A percentile compares a stretch with the other conserved stretches of the same genome.
These are phyloP conservation scores for Apiospora phragmitis DNA, from an alignment of 2,329 filamentous ascomycete genomes.

Conservation along the genomic window DNA sequence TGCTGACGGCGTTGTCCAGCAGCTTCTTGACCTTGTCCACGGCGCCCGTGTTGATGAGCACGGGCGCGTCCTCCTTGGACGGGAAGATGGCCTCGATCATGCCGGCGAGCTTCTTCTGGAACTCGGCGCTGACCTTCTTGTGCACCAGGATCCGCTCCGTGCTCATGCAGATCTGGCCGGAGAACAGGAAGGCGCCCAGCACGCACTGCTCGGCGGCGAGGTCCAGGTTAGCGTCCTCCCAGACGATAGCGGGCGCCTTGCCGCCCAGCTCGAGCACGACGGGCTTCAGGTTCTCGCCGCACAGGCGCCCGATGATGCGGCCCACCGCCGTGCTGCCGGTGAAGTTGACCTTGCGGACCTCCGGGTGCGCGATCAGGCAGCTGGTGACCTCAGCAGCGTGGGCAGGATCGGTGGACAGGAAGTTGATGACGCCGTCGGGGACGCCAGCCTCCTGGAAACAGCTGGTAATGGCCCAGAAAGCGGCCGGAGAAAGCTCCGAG, in stretches of 20 bases:
- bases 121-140: conserved; percentile 51
- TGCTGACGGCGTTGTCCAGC: conserved; percentile 53
- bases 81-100: conserved; percentile 27
- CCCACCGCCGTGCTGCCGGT: conserved; percentile 68
- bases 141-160: conserved; percentile 69
- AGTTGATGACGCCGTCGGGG: conserved; percentile 64
- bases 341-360: conserved; percentile 69
- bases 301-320: conserved; percentile 60
- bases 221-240: conserved; percentile 66
- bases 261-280: conserved; percentile 70
- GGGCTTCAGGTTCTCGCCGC: conserved; percentile 67
- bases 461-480: conserved; percentile 56
- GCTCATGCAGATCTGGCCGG: conserved; percentile 69
- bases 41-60: conserved; percentile 29
- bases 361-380: conserved; percentile 59
- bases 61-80: conserved; percentile 24
- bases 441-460: conserved; percentile 64
- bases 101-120: conserved; percentile 39
- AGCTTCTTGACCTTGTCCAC: conserved; percentile 39
- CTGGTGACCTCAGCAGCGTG: conserved; percentile 62
- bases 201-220: conserved; percentile 60
- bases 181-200: conserved; percentile 61
- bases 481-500: conserved; percentile 58
- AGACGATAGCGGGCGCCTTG: conserved; percentile 66
- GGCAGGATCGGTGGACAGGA: conserved; percentile 57